Conservation (phyloP, 345 rosid species). For the Acer saccharum region DNA sequence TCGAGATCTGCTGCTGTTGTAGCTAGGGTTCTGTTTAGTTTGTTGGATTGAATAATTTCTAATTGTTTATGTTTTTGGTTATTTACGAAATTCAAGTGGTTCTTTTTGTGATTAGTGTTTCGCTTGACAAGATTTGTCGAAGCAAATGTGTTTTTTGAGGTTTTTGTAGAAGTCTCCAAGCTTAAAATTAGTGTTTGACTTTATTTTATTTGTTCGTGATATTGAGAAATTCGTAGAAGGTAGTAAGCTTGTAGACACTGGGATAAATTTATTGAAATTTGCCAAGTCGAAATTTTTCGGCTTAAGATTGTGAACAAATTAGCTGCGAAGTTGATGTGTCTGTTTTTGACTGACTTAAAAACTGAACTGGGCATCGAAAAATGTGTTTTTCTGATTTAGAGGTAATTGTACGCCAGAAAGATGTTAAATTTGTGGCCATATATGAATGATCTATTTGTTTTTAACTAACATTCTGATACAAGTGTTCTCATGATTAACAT, state of each 20-base stretch:
- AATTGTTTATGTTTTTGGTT: not conserved
- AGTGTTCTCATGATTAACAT: not conserved
- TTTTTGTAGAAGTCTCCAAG: not conserved
- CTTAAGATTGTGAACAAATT: not conserved
- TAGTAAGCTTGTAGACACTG: not conserved
- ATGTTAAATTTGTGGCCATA: not conserved
- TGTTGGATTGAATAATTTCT: not conserved
- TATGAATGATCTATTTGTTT: not conserved
- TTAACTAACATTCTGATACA: not conserved
- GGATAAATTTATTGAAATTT: not conserved
- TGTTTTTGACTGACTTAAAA: not conserved
- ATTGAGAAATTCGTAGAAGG: not conserved
- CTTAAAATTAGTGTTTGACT: not conserved
- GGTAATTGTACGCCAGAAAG: too few relatives aligned
- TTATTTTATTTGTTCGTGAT: not conserved
- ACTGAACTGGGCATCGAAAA: not conserved
- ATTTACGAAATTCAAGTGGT: not conserved
- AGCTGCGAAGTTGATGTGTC: not conserved
- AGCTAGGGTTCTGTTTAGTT: conserved; percentile 6
- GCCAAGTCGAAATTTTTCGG: too few relatives aligned
- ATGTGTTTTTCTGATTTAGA: too few relatives aligned
- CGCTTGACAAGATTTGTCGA: not conserved
- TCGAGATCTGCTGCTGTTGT: not conserved
- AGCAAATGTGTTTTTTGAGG: not conserved
- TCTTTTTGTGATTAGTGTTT: not conserved